Evolutionary conservation across 768 basidiomycete genomes (phyloP).

Genomic region (Roridomyces roridus): DNA sequence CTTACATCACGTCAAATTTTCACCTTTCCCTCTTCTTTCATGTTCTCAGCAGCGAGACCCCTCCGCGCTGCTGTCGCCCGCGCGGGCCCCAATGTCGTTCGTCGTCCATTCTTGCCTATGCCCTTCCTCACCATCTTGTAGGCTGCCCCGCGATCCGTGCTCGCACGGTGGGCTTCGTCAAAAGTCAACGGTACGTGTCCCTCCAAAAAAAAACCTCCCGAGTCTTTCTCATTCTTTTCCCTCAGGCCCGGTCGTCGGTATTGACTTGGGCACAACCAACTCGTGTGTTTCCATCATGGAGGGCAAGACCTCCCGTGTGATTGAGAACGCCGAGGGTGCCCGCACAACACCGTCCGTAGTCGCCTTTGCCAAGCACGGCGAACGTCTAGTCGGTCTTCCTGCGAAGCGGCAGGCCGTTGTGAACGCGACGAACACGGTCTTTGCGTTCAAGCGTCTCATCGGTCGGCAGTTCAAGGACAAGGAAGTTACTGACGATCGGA

Average conservation of each 20-base stretch:
- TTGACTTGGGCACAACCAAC: slow-evolving; percentile 95
- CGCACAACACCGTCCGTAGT: slow-evolving; percentile 98
- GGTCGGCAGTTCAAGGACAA: slow-evolving; percentile 92
- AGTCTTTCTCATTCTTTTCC: background rate
- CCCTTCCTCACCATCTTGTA: slow-evolving; percentile 32
- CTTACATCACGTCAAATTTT: slow-evolving; percentile 53
- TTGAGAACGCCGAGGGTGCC: slow-evolving; percentile 97
- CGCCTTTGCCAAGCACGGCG: slow-evolving; percentile 98
- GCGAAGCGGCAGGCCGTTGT: slow-evolving; percentile 98
- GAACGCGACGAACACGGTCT: slow-evolving; percentile 93
- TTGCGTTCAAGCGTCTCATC: slow-evolving; percentile 93
- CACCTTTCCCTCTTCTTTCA: slow-evolving; percentile 55
- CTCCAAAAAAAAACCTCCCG: slow-evolving; percentile 1
- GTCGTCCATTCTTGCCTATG: slow-evolving; percentile 23
- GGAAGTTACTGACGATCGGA: slow-evolving; percentile 91
- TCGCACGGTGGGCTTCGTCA: slow-evolving; percentile 94
- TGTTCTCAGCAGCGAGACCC: slow-evolving; percentile 73
- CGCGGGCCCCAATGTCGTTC: slow-evolving; percentile 68
- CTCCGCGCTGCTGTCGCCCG: slow-evolving; percentile 64
- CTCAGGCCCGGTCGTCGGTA: slow-evolving; percentile 89
- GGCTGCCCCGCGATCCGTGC: slow-evolving; percentile 72
- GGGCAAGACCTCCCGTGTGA: slow-evolving; percentile 91
- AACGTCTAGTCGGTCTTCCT: slow-evolving; percentile 94
- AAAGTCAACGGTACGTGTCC: slow-evolving; percentile 81
- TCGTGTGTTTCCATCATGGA: slow-evolving; percentile 96